A percentile compares a stretch with the other conserved stretches of the same genome.
Conservation (phyloP, 352 stramenopile species). For the Phytophthora sojae region DNA sequence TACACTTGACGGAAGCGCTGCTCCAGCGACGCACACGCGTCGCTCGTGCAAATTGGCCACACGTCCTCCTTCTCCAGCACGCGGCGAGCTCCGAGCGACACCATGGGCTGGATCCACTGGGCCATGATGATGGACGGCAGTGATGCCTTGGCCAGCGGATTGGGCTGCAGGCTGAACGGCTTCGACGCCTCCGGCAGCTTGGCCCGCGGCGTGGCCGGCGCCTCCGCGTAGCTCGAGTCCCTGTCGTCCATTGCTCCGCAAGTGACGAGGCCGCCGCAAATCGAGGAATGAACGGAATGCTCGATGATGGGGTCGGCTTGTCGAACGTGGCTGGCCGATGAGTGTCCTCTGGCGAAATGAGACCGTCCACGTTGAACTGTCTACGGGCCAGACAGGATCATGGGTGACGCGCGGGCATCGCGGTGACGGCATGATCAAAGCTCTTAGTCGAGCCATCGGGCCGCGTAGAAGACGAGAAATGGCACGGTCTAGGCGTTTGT, state of each 20-base stretch:
- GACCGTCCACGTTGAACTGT: neutral
- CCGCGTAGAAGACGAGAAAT: no score
- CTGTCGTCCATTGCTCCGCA: constrained; percentile 10
- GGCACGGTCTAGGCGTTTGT: no score
- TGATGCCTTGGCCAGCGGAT: constrained; percentile 46
- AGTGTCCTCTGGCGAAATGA: neutral
- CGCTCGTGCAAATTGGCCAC: constrained; percentile 34
- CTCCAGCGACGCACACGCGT: constrained; percentile 31
- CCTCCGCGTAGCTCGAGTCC: constrained; percentile 15
- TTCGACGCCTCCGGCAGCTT: neutral
- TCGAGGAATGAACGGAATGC: constrained; percentile 13
- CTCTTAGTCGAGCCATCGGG: no score
- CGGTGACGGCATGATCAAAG: no score
- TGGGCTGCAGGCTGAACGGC: constrained; percentile 29
- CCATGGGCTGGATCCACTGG: constrained; percentile 42
- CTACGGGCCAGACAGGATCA: neutral
- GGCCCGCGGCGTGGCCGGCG: constrained; percentile 16
- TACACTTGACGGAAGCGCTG: constrained; percentile 29
- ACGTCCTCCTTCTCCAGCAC: constrained; percentile 39
- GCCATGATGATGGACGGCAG: constrained; percentile 31
- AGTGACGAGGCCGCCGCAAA: constrained; percentile 6
- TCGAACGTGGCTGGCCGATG: neutral
- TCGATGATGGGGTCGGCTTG: neutral
- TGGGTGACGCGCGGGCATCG: neutral
- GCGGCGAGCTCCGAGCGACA: constrained; percentile 35